Percentiles rank a stretch among this genome's conserved stretches.
Evolutionary conservation across 768 basidiomycete genomes (phyloP).

Genomic region (Lactifluus volemus): DNA sequence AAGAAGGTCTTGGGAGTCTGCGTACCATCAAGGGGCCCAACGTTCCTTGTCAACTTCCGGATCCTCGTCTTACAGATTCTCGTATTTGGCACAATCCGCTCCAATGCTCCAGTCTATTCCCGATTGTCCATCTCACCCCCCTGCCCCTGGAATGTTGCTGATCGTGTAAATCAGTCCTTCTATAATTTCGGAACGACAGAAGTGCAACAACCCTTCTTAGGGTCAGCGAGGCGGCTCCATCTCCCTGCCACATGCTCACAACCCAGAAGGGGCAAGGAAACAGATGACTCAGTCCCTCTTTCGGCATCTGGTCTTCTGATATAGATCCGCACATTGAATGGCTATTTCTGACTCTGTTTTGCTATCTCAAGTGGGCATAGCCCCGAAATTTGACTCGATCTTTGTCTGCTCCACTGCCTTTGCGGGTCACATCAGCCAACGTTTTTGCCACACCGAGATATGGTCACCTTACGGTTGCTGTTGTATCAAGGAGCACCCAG

Average conservation of each 20-base stretch:
- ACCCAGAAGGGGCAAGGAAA: constrained; percentile 1
- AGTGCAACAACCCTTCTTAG: background rate
- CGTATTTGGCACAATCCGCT: constrained; percentile 1
- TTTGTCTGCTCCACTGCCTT: background rate
- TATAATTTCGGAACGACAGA: background rate
- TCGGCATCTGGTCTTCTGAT: background rate
- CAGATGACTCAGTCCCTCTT: background rate
- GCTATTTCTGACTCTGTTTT: background rate
- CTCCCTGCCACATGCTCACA: constrained; percentile 1
- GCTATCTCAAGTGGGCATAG: background rate
- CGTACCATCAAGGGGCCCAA: background rate
- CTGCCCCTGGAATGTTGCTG: background rate
- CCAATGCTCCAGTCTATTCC: background rate
- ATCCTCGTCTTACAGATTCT: background rate
- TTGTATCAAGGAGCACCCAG: background rate
- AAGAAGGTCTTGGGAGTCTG: background rate
- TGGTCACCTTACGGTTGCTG: background rate
- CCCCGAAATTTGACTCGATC: background rate
- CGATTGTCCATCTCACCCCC: background rate
- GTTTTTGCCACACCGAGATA: background rate
- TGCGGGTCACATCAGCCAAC: background rate
- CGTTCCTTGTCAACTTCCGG: background rate
- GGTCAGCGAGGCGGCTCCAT: background rate
- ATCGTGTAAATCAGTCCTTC: constrained; percentile 2
- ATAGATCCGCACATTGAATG: background rate